Evolutionary conservation across 768 basidiomycete species (phyloP).

Genomic region (Pisolithus orientalis): DNA sequence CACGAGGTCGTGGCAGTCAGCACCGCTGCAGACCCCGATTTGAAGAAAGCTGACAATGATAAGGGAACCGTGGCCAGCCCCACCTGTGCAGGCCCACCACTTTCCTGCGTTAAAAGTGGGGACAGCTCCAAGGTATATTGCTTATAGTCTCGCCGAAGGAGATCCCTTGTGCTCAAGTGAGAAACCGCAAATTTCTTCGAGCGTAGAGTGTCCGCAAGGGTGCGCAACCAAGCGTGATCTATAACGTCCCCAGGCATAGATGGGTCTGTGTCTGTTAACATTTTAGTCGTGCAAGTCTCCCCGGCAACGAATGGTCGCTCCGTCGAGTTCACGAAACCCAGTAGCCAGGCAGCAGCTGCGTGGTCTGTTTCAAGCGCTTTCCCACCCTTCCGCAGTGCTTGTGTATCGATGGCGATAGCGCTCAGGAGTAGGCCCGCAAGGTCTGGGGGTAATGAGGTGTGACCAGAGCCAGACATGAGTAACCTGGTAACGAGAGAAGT

Average conservation of each 20-base stretch:
- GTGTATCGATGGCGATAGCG: conserved; percentile 84
- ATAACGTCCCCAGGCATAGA: conserved; percentile 24
- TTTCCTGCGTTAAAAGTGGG: conserved; percentile 12
- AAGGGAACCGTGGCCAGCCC: conserved; percentile 84
- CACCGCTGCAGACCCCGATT: conserved; percentile 15
- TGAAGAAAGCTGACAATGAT: conserved; percentile 42
- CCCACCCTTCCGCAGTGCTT: conserved; percentile 67
- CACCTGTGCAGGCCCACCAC: conserved; percentile 41
- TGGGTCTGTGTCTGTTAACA: neutral
- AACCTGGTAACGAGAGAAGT: conserved; percentile 53
- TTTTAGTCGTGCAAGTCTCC: neutral
- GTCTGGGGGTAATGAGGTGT: conserved; percentile 38
- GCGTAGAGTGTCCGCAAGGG: conserved; percentile 39
- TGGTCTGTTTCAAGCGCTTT: conserved; percentile 68
- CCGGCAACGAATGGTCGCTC: conserved; percentile 6
- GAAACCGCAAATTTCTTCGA: conserved; percentile 63
- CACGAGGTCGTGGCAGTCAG: conserved; percentile 36
- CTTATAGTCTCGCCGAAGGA: conserved; percentile 94
- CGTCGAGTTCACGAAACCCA: conserved; percentile 46
- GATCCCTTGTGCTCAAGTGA: conserved; percentile 62
- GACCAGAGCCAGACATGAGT: conserved; percentile 15
- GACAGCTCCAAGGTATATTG: conserved; percentile 57
- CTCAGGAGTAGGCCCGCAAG: conserved; percentile 75
- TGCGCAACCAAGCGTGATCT: conserved; percentile 38
- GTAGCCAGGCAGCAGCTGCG: conserved; percentile 57